Conservation (phyloP, 1,284 basidiomycete species). For the Tylopilus sp. region DNA sequence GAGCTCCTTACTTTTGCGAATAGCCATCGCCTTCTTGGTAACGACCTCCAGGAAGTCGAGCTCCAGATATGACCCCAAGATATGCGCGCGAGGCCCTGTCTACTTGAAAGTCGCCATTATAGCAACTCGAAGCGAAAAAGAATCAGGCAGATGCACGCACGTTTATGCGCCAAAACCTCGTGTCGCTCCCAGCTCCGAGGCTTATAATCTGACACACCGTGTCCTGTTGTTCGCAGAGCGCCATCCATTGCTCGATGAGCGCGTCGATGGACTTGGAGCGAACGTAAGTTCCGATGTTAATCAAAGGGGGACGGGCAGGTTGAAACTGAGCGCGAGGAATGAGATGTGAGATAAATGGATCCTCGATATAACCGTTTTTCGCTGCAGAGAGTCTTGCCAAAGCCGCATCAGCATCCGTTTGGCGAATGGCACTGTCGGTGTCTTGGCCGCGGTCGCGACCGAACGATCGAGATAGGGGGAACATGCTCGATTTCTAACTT, state of each 20-base stretch:
- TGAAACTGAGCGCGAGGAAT: constrained; percentile 61
- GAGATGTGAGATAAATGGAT: constrained; percentile 64
- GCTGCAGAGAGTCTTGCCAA: constrained; percentile 78
- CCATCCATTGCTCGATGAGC: constrained; percentile 72
- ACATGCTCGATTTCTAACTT: constrained; percentile 8
- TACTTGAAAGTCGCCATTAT: constrained; percentile 33
- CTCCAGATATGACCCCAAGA: constrained; percentile 70
- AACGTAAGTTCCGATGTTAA: constrained; percentile 93
- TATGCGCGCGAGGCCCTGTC: constrained; percentile 48
- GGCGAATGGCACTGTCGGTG: constrained; percentile 57
- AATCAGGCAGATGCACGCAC: constrained; percentile 49
- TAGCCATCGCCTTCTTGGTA: constrained; percentile 75
- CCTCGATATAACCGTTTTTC: constrained; percentile 67
- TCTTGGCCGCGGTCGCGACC: constrained; percentile 21
- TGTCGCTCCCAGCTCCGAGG: constrained; percentile 28
- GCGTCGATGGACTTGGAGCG: constrained; percentile 77
- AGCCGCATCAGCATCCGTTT: constrained; percentile 72
- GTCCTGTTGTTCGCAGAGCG: constrained; percentile 20
- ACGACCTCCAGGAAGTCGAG: constrained; percentile 88
- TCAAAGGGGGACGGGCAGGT: constrained; percentile 73
- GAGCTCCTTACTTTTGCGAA: constrained; percentile 66
- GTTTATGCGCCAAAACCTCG: constrained; percentile 78
- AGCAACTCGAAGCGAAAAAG: not conserved
- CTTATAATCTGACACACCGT: constrained; percentile 28
- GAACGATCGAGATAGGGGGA: constrained; percentile 17